phyloP scores from a whole-genome alignment of 352 stramenopile species.

The Globisporangium barbulae region DNA sequence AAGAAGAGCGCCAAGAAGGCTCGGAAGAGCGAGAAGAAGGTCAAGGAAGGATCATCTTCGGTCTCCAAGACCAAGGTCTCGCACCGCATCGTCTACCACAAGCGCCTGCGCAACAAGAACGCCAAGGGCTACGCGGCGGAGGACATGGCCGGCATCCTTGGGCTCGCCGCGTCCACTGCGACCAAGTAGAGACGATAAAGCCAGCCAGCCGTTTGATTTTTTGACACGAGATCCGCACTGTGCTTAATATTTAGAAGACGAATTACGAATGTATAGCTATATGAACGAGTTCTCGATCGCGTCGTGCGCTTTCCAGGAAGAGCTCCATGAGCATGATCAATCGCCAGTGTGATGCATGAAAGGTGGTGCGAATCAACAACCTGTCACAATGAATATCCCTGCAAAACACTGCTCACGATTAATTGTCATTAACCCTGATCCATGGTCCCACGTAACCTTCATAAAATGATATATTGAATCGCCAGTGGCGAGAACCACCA shows the following conservation, averaged over 20 bases:
- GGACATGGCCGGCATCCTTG: conserved; percentile 86
- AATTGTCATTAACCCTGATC: background rate
- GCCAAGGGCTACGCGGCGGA: conserved; percentile 74
- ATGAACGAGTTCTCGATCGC: background rate
- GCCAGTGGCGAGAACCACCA: conserved; percentile 15
- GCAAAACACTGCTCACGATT: background rate
- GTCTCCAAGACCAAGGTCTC: conserved; percentile 37
- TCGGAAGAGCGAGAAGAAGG: conserved; percentile 59
- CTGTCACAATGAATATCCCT: conserved; percentile 4
- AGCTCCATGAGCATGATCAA: background rate
- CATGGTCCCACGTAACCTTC: background rate
- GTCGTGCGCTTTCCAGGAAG: background rate
- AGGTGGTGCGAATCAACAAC: background rate
- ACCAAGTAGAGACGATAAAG: background rate
- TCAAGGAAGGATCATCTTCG: conserved; percentile 23
- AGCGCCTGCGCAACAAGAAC: conserved; percentile 86
- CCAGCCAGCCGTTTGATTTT: background rate
- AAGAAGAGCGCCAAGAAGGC: conserved; percentile 59
- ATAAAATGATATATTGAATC: conserved; percentile 6
- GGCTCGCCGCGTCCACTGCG: conserved; percentile 47
- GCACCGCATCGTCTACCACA: conserved; percentile 74
- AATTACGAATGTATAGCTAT: conserved; percentile 17
- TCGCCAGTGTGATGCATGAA: background rate
- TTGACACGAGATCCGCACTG: background rate
- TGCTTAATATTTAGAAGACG: conserved; percentile 11